These are phyloP conservation scores for Clavispora fructus DNA, from an alignment of 805 yeast genomes.

Conservation along the genomic window DNA sequence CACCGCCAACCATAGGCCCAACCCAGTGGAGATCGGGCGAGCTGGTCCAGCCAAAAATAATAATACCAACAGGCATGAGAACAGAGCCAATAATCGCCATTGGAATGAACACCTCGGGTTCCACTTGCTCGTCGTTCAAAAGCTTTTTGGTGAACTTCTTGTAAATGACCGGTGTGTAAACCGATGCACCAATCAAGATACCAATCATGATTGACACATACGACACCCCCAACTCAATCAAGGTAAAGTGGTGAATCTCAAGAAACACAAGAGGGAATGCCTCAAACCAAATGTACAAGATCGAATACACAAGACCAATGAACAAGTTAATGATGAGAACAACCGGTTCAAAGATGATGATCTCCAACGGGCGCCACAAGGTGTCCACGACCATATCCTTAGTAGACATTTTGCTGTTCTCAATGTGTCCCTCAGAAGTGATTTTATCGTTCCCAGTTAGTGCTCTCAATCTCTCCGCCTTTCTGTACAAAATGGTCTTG, in stretches of 20 bases:
- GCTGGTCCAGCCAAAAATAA: conserved; percentile 21
- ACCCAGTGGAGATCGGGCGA: conserved; percentile 17
- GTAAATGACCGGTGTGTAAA: conserved; percentile 24
- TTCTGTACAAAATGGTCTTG: conserved; percentile 40
- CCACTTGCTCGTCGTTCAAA: conserved; percentile 20
- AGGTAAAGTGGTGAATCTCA: conserved; percentile 41
- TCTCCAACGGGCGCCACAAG: conserved; percentile 45
- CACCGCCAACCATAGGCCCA: conserved; percentile 18
- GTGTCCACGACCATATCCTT: conserved; percentile 22
- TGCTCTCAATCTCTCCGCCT: conserved; percentile 44
- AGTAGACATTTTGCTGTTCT: conserved; percentile 18
- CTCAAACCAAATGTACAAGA: conserved; percentile 54
- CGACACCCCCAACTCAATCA: conserved; percentile 43
- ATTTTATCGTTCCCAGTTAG: conserved; percentile 45
- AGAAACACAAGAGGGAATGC: conserved; percentile 54
- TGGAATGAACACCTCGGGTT: conserved; percentile 40
- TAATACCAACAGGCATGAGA: conserved; percentile 18
- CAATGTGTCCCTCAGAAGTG: conserved; percentile 35
- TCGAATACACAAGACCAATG: conserved; percentile 48
- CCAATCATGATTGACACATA: conserved; percentile 47
- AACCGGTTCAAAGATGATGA: conserved; percentile 51
- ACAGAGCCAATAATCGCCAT: conserved; percentile 19
- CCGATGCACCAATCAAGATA: conserved; percentile 29
- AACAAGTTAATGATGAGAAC: conserved; percentile 48
- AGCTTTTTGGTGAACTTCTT: conserved; percentile 17